A percentile compares a stretch with the other conserved stretches of the same genome.
phyloP scores from a whole-genome alignment of 2,329 filamentous ascomycete species.

The Pseudocercospora pini-densiflorae region DNA sequence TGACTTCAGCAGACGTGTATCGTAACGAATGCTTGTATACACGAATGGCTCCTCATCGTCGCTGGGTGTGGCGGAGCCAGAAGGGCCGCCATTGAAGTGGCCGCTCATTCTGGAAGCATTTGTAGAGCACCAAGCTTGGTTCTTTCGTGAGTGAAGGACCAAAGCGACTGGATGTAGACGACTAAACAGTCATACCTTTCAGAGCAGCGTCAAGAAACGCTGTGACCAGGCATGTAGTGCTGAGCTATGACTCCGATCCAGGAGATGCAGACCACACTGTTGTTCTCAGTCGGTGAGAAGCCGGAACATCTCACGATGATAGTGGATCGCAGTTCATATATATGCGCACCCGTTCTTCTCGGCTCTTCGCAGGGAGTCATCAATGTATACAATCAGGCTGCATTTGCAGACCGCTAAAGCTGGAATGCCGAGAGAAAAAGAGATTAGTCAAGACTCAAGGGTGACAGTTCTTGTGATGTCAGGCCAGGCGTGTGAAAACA shows the following conservation, averaged over 20 bases:
- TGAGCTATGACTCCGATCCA: not conserved
- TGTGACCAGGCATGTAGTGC: not conserved
- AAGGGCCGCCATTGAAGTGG: constrained; percentile 22
- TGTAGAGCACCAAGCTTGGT: not conserved
- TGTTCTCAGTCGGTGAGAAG: not conserved
- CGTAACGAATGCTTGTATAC: constrained; percentile 59
- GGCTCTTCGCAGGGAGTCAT: not conserved
- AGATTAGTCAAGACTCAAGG: constrained; percentile 5
- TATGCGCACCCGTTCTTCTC: not conserved
- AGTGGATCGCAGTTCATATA: not conserved
- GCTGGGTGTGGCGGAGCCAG: not conserved
- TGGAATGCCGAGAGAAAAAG: not conserved
- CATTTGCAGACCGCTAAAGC: not conserved
- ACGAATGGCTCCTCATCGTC: constrained; percentile 28
- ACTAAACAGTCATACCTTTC: not conserved
- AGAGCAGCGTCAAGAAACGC: not conserved
- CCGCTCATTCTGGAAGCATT: constrained; percentile 27
- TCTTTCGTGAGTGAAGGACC: not conserved
- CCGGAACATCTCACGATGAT: not conserved
- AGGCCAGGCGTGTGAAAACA: not conserved
- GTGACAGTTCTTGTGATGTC: not conserved
- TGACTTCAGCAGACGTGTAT: constrained; percentile 58
- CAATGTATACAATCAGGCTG: not conserved
- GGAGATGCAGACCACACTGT: not conserved
- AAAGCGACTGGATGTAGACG: not conserved